A percentile compares a stretch with the other conserved stretches of the same genome.
Evolutionary conservation across 2,329 filamentous ascomycete genomes (phyloP).

Genomic region (Clarireedia hainanense): DNA sequence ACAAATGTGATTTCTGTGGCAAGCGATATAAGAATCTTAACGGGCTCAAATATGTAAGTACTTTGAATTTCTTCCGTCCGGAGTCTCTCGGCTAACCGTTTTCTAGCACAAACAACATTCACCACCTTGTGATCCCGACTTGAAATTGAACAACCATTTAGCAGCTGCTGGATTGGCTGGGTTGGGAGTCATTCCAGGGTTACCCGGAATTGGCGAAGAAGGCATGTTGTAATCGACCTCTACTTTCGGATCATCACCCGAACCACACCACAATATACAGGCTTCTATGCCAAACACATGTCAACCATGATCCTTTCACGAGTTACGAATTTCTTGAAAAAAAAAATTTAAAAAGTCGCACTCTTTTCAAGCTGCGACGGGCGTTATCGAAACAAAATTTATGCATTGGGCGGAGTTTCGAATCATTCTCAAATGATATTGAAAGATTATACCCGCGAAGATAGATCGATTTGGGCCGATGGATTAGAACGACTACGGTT

Average conservation of each 20-base stretch:
- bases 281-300: slow-evolving; percentile 5
- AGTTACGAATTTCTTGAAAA: slow-evolving; percentile 1
- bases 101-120: slow-evolving; percentile 69
- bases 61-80: neutral
- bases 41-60: slow-evolving; percentile 82
- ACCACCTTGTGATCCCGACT: slow-evolving; percentile 81
- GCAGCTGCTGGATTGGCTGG: slow-evolving; percentile 26
- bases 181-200: slow-evolving; percentile 32
- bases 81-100: slow-evolving; percentile 28
- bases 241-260: slow-evolving; percentile 2
- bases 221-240: slow-evolving; percentile 32
- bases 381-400: slow-evolving; percentile 13
- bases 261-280: slow-evolving; percentile 1
- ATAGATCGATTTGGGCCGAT: slow-evolving; percentile 20
- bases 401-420: slow-evolving; percentile 26
- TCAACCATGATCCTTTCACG: slow-evolving; percentile 1
- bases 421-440: slow-evolving; percentile 14
- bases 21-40: slow-evolving; percentile 99
- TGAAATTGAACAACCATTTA: slow-evolving; percentile 39
- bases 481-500: neutral
- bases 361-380: neutral
- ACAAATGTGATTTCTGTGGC: slow-evolving; percentile 92
- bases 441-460: slow-evolving; percentile 27
- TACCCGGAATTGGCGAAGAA: slow-evolving; percentile 48
- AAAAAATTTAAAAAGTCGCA: neutral